phyloP scores from a whole-genome alignment of 495 filamentous ascomycete species.

The Rostrohypoxylon terebratum region DNA sequence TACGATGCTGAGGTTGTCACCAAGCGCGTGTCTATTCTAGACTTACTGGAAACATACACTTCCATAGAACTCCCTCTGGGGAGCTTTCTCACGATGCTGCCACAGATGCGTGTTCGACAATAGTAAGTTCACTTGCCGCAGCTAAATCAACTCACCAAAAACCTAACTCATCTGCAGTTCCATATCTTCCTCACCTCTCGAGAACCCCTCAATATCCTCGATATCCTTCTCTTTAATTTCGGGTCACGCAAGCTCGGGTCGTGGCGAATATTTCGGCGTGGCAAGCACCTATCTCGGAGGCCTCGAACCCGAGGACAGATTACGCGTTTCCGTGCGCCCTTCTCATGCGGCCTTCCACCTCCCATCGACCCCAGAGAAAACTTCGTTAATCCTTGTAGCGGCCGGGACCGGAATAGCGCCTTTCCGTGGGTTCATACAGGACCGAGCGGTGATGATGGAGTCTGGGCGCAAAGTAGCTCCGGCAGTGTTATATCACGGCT shows the following conservation, averaged over 20 bases:
- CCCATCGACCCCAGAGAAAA: slow-evolving; percentile 61
- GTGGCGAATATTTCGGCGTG: slow-evolving; percentile 60
- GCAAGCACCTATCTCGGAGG: slow-evolving; percentile 65
- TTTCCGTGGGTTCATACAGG: slow-evolving; percentile 73
- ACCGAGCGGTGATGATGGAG: slow-evolving; percentile 65
- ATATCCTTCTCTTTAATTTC: slow-evolving; percentile 68
- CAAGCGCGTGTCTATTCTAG: slow-evolving; percentile 68
- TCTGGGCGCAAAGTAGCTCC: slow-evolving; percentile 54
- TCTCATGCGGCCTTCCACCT: slow-evolving; percentile 72
- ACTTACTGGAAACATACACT: slow-evolving; percentile 67
- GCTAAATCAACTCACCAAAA: slow-evolving; percentile 37
- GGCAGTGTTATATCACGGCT: slow-evolving; percentile 68
- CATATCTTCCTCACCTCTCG: slow-evolving; percentile 71
- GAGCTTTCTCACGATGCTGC: slow-evolving; percentile 70
- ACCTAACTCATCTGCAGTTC: slow-evolving; percentile 18
- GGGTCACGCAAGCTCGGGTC: slow-evolving; percentile 48
- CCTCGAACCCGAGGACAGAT: slow-evolving; percentile 55
- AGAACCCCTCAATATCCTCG: slow-evolving; percentile 58
- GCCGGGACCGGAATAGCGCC: slow-evolving; percentile 67
- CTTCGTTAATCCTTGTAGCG: slow-evolving; percentile 72
- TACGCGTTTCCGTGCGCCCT: slow-evolving; percentile 66
- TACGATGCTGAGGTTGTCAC: slow-evolving; percentile 45
- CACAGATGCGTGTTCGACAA: slow-evolving; percentile 72
- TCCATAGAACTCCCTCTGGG: slow-evolving; percentile 60
- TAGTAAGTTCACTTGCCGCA: slow-evolving; percentile 53